Conservation (phyloP, 768 basidiomycete species). For the Botryobasidium botryosum region DNA sequence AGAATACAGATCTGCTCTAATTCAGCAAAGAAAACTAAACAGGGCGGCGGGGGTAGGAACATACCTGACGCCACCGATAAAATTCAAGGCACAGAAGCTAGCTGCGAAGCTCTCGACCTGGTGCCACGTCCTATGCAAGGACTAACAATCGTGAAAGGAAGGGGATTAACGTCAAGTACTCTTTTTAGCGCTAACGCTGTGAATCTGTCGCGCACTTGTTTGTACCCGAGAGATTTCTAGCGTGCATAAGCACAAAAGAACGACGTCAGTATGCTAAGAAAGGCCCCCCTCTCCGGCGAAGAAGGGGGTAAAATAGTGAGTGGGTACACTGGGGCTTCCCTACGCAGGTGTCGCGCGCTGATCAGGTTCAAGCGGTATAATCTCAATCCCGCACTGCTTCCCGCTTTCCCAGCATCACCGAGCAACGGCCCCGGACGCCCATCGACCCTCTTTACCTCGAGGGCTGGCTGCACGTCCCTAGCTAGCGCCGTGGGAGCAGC, state of each 20-base stretch:
- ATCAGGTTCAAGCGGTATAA: slow-evolving; percentile 96
- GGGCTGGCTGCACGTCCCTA: slow-evolving; percentile 15
- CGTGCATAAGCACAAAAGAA: slow-evolving; percentile 15
- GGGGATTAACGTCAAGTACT: not conserved
- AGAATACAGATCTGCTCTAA: slow-evolving; percentile 45
- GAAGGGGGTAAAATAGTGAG: slow-evolving; percentile 38
- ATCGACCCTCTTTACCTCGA: slow-evolving; percentile 16
- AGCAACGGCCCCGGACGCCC: slow-evolving; percentile 5
- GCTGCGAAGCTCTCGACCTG: slow-evolving; percentile 74
- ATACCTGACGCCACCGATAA: slow-evolving; percentile 74
- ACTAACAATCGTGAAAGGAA: slow-evolving; percentile 29
- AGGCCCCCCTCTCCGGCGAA: slow-evolving; percentile 21
- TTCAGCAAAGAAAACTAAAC: not conserved
- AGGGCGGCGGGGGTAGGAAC: slow-evolving; percentile 9
- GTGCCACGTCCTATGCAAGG: slow-evolving; percentile 76
- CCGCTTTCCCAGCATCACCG: too few species aligned
- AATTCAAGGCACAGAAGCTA: slow-evolving; percentile 78
- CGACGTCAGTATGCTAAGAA: slow-evolving; percentile 32
- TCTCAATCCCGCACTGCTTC: slow-evolving; percentile 65
- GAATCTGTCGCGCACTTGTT: slow-evolving; percentile 33
- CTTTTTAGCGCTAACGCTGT: slow-evolving; percentile 12
- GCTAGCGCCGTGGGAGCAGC: not conserved
- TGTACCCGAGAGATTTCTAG: slow-evolving; percentile 63
- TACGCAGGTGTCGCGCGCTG: slow-evolving; percentile 94
- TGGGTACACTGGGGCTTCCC: slow-evolving; percentile 47